Evolutionary conservation across 2,329 filamentous ascomycete genomes (phyloP).

Genomic region (Raffaelea arxii): DNA sequence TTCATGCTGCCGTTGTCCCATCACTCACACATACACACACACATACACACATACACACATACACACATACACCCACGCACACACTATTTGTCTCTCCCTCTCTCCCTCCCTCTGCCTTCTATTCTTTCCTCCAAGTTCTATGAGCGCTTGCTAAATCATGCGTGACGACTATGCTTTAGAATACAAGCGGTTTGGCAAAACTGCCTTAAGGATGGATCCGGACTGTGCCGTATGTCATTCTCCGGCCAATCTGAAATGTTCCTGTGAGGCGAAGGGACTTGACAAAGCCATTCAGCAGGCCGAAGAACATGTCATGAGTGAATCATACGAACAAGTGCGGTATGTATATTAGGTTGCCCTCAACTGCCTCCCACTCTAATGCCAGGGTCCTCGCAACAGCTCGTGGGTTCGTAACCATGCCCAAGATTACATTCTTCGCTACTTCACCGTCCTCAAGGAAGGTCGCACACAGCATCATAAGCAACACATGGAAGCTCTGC

Average conservation of each 20-base stretch:
- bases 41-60: not conserved
- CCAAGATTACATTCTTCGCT: conserved; percentile 58
- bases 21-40: not conserved
- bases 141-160: conserved; percentile 26
- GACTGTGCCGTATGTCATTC: conserved; percentile 59
- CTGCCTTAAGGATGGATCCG: conserved; percentile 54
- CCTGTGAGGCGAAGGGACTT: conserved; percentile 57
- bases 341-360: conserved; percentile 23
- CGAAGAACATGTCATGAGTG: conserved; percentile 53
- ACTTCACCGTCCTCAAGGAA: conserved; percentile 52
- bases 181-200: conserved; percentile 33
- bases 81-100: conserved; percentile 2
- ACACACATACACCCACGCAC: not conserved
- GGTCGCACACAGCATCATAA: conserved; percentile 49
- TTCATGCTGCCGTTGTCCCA: conserved; percentile 6
- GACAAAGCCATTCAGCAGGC: conserved; percentile 54
- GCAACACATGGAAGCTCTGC: conserved; percentile 45
- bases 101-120: conserved; percentile 13
- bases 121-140: too few relatives aligned
- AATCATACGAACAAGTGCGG: conserved; percentile 54
- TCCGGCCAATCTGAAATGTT: conserved; percentile 48
- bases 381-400: conserved; percentile 24
- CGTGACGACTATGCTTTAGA: conserved; percentile 34
- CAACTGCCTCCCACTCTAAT: not conserved
- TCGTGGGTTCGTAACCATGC: conserved; percentile 56